A percentile compares a stretch with the other conserved stretches of the same genome.
Evolutionary conservation across 306 rosid genomes (phyloP).

Genomic region (Cicer arietinum): DNA sequence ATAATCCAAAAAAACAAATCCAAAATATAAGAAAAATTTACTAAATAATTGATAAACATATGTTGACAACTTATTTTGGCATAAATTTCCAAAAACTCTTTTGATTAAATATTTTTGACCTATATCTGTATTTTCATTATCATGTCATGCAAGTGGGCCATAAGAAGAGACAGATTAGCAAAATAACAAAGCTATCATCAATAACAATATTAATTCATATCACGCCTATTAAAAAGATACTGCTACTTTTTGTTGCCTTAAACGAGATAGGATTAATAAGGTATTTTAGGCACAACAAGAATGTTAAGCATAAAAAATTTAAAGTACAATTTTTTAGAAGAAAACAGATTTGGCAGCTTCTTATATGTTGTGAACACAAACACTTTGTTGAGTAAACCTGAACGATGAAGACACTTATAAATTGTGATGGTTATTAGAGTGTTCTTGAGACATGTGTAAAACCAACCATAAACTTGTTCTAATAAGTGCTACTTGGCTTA

Average conservation of each 20-base stretch:
- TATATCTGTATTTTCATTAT: conserved; percentile 39
- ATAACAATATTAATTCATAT: conserved; percentile 31
- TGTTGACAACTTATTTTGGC: no score
- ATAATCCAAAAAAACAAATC: no score
- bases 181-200: conserved; percentile 33
- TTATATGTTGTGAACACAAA: conserved; percentile 50
- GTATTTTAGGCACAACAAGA: conserved; percentile 43
- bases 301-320: conserved; percentile 34
- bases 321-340: conserved; percentile 38
- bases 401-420: conserved; percentile 49
- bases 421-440: conserved; percentile 45
- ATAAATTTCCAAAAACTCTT: conserved; percentile 55
- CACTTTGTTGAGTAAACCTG: conserved; percentile 28
- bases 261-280: conserved; percentile 43
- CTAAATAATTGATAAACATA: no score
- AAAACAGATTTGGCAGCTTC: conserved; percentile 42
- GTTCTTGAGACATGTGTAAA: conserved; percentile 53
- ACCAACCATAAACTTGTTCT: conserved; percentile 48
- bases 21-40: no score
- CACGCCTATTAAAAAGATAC: conserved; percentile 34
- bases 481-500: conserved; percentile 44
- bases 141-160: conserved; percentile 56
- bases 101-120: conserved; percentile 54
- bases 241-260: conserved; percentile 46
- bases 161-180: conserved; percentile 39